These are phyloP conservation scores for Hamiltosporidium magnivora DNA, from an alignment of 371 early-diverging fungal species.

Conservation along the genomic window DNA sequence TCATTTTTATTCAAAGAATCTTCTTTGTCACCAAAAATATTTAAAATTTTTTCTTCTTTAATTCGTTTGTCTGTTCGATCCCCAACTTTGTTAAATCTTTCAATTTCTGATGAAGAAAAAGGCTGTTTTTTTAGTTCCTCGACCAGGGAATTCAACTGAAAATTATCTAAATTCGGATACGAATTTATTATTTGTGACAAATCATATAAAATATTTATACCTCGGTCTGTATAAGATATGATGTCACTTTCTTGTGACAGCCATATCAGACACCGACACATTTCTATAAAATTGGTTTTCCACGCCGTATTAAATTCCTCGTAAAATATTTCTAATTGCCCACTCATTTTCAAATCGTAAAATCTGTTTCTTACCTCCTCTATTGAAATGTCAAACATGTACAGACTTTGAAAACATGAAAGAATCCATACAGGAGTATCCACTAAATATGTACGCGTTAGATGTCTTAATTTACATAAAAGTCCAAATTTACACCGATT, in stretches of 20 bases:
- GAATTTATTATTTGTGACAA: neutral
- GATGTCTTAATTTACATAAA: conserved; percentile 26
- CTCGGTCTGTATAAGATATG: conserved; percentile 8
- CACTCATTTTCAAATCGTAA: neutral
- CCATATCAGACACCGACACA: neutral
- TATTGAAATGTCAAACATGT: conserved; percentile 9
- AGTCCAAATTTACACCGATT: conserved; percentile 34
- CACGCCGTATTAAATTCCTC: conserved; percentile 14
- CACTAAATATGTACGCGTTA: conserved; percentile 10
- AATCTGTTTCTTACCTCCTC: conserved; percentile 15
- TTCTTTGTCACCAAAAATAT: too few species aligned
- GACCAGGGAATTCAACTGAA: neutral
- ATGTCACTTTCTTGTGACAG: conserved; percentile 4
- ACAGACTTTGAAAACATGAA: conserved; percentile 1
- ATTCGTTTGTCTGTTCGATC: neutral
- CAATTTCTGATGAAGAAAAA: neutral
- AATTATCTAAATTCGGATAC: conserved; percentile 1
- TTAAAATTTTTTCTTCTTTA: neutral
- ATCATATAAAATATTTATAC: conserved; percentile 5
- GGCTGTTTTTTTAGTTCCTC: neutral
- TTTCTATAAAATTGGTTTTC: conserved; percentile 4
- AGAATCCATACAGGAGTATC: conserved; percentile 39
- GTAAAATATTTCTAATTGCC: conserved; percentile 12
- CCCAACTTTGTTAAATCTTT: neutral
- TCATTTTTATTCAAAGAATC: neutral